phyloP scores from a whole-genome alignment of 2,329 filamentous ascomycete species.

The Calonectria honghensis region DNA sequence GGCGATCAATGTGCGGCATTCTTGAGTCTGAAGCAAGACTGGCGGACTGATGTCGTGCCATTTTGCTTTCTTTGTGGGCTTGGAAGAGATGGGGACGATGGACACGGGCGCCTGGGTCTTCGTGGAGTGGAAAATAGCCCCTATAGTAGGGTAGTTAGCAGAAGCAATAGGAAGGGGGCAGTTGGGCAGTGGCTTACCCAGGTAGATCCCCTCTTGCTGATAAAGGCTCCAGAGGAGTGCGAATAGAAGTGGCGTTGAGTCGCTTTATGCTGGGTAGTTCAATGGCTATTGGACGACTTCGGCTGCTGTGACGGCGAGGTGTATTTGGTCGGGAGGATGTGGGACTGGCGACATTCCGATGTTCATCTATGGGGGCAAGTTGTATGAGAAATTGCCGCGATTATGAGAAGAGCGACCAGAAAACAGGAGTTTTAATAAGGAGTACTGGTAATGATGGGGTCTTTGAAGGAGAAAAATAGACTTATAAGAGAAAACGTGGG shows the following conservation, averaged over 20 bases:
- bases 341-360: conserved; percentile 41
- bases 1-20: conserved; percentile 53
- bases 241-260: conserved; percentile 62
- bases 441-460: conserved; percentile 42
- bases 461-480: conserved; percentile 45
- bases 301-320: conserved; percentile 47
- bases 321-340: conserved; percentile 49
- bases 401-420: not conserved
- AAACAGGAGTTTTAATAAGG: conserved; percentile 1
- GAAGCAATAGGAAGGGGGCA: conserved; percentile 16
- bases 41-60: conserved; percentile 62
- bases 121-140: conserved; percentile 77
- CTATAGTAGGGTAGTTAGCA: conserved; percentile 58
- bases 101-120: conserved; percentile 69
- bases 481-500: conserved; percentile 36
- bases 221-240: conserved; percentile 69
- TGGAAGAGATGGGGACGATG: conserved; percentile 73
- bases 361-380: conserved; percentile 44
- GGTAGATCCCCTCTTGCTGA: conserved; percentile 75
- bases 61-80: conserved; percentile 60
- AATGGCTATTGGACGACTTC: conserved; percentile 72
- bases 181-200: conserved; percentile 66
- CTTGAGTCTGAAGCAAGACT: conserved; percentile 57
- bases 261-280: conserved; percentile 67
- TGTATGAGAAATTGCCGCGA: conserved; percentile 38